phyloP scores from a whole-genome alignment of 2,329 filamentous ascomycete genomes.

The Cordyceps cateniannulata region DNA sequence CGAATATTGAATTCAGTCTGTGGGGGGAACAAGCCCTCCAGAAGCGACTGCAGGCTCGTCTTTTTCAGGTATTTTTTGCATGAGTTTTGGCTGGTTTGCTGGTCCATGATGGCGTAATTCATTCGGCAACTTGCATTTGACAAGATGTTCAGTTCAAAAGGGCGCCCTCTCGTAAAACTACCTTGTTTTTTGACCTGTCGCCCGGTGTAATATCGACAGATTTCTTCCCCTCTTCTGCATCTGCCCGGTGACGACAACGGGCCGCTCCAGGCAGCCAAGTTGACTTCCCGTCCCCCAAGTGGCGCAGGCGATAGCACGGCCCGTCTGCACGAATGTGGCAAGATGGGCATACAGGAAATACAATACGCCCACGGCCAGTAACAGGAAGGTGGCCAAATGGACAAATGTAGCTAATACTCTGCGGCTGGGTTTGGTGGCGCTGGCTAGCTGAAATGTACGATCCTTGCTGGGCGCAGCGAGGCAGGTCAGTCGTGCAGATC shows the following conservation, averaged over 20 bases:
- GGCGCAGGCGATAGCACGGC: too few relatives aligned
- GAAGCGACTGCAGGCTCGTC: conserved; percentile 20
- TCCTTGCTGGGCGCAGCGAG: background rate
- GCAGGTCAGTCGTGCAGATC: background rate
- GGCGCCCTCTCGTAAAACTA: background rate
- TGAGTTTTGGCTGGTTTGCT: conserved; percentile 19
- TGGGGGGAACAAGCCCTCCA: conserved; percentile 21
- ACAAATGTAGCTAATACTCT: background rate
- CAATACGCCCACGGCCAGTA: background rate
- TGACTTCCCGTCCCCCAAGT: too few relatives aligned
- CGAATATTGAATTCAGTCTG: conserved; percentile 23
- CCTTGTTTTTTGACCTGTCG: background rate
- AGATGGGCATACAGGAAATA: background rate
- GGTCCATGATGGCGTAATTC: background rate
- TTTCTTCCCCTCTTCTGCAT: background rate
- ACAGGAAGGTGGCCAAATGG: background rate
- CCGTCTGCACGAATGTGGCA: background rate
- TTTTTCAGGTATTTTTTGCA: conserved; percentile 22
- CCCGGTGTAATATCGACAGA: background rate
- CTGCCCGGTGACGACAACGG: too few relatives aligned
- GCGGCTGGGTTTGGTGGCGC: background rate
- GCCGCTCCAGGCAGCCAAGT: too few relatives aligned
- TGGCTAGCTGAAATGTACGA: background rate
- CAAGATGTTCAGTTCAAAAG: background rate
- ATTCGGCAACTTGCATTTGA: background rate